Base-by-base conservation (phyloP, 1,284 basidiomycete genomes). In the Erythrobasidium hasegawianum region DNA sequence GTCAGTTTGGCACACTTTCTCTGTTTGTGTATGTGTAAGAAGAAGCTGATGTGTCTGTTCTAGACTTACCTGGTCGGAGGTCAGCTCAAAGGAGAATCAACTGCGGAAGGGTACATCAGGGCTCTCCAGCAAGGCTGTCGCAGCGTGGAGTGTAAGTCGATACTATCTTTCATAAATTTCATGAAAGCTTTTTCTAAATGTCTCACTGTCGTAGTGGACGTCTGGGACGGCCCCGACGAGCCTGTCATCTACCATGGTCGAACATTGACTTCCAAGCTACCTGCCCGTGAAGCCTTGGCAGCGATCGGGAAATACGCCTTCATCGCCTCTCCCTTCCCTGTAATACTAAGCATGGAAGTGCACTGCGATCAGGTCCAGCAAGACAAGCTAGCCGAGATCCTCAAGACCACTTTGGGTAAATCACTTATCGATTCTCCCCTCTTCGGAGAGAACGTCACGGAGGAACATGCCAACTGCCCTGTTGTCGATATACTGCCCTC, bases 251-350 rank as follows among this genome's bases (percentile, higher is more conserved):
- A 87, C 72, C 96, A 99, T 73, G 93, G 92, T 29, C 89, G 88
- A 69, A 97, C 95, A 0, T 81, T 97, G 33, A 98, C 95, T 0
- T 85, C 87, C 26, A 90, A 89, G 70, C 87, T 98, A 1, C 80
- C 90, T 0, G 82, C 92, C 2, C 85, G 89, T 24, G 90, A 92
- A 70, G 86, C 95, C 57, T 90, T 93, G 75, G 80, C 84, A 40
- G 91, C 93, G 0, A 90, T 98, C 74, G 83, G 84, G 26, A 90
- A 90, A 76, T 97, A 97, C 75, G 94, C 90, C 0, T 98, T 98
- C 75, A 86, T 90, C 40, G 84, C 89, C 0, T 96, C 92, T 1
- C 90, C 92, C 0, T 97, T 94, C 76, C 95, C 95, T 0, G 81
- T 99, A 72, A 89, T 98, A 75, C 87, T 99, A 69, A 96, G 91